Base-by-base conservation (phyloP, 2,329 filamentous ascomycete genomes). In the Sclerotinia borealis region DNA sequence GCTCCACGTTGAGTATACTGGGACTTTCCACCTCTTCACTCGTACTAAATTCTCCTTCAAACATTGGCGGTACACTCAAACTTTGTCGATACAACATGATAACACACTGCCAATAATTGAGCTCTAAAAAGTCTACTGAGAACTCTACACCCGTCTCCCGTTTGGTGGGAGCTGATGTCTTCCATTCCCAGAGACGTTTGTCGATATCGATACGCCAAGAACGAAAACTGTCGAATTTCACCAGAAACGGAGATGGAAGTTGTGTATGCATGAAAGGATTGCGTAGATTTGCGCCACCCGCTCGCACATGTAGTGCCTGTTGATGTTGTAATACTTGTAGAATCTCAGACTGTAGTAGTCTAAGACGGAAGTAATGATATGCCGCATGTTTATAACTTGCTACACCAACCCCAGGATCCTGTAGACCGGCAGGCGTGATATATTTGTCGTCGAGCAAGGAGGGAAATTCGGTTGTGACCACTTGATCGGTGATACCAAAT, bases 21-120 rank as follows among this genome's bases (percentile, higher is more conserved):
- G 84, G 84, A 68, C 83, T 86, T 69, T 86, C 83, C 37, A 88
- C 84, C 69, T 88, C 85, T 64, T 83, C 83, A 5, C 84, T 83
- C 1, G 85, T 85, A 69, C 85, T 83, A 69, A 87, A 86, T 76
- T 97, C 93, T 61, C 87, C 87, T 61, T 93, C 91, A 64, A 98
- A 86, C 72, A 92, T 86, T 47, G 89, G 85, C 0, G 93, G 93
- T 22, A 96, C 91, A 55, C 91, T 89, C 66, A 96, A 77, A 75
- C 92, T 95, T 76, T 96, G 93, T 62, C 93, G 83, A 75, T 98
- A 98, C 25, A 98, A 83, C 88, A 97, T 92, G 69, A 97, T 96
- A 65, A 98, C 87, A 4, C 92, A 92, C 75, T 97, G 93, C 93
- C 93, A 98, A 76, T 98, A 98, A 75, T 98, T 98, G 65, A 98